A percentile compares a stretch with the other conserved stretches of the same genome.
Conservation (phyloP, 148 eudicot species). For the Rhododendron henanense region DNA sequence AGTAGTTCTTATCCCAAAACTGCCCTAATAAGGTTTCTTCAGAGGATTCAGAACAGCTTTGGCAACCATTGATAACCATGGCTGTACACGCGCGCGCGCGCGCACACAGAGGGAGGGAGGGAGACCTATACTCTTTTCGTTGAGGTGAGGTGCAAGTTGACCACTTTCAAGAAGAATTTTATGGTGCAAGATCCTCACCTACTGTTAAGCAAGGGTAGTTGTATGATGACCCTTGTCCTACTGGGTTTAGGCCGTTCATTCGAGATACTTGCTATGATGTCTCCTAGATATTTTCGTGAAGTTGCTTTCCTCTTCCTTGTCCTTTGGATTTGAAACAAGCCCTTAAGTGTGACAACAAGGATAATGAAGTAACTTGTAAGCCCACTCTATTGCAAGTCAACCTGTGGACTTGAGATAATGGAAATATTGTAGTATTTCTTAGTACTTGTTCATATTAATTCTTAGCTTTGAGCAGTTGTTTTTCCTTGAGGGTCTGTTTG, state of each 20-base stretch:
- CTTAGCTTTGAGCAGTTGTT: neutral
- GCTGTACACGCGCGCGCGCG: too few species aligned
- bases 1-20: neutral
- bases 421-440: neutral
- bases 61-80: neutral
- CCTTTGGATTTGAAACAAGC: neutral
- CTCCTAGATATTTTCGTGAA: neutral
- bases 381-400: neutral
- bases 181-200: neutral
- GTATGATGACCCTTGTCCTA: neutral
- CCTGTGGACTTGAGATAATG: neutral
- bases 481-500: neutral
- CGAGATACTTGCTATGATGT: neutral
- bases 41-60: neutral
- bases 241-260: neutral
- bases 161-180: neutral
- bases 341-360: neutral
- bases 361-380: neutral
- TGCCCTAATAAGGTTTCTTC: neutral
- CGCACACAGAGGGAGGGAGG: too few species aligned
- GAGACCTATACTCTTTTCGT: too few species aligned
- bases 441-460: neutral
- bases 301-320: neutral
- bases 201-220: neutral
- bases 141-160: neutral